phyloP scores from a whole-genome alignment of 352 stramenopile species.

The Phytophthora palmivora region DNA sequence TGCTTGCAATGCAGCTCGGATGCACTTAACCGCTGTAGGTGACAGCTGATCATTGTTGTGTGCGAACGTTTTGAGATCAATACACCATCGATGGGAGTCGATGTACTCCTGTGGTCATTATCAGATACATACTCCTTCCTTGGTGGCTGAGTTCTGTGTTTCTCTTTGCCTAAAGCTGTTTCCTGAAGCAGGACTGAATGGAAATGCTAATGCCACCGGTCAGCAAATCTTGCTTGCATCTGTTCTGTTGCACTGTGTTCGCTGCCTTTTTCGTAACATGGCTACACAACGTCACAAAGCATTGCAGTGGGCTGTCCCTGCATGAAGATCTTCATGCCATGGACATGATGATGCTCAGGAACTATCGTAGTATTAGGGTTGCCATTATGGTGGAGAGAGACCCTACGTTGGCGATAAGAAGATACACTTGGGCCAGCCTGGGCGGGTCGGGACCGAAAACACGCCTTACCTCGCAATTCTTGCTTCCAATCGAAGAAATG shows the following conservation, averaged over 20 bases:
- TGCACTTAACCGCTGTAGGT: not conserved
- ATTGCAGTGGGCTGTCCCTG: not conserved
- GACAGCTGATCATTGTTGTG: constrained; percentile 10
- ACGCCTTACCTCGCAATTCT: constrained; percentile 2
- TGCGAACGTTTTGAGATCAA: constrained; percentile 29
- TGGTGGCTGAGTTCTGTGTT: constrained; percentile 6
- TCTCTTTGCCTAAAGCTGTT: too few relatives aligned
- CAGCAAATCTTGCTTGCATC: too few relatives aligned
- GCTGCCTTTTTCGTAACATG: constrained; percentile 26
- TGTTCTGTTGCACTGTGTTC: constrained; percentile 17
- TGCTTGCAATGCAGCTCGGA: not conserved
- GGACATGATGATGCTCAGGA: constrained; percentile 23
- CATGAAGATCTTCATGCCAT: not conserved
- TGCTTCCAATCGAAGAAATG: constrained; percentile 16
- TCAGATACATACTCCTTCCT: too few relatives aligned
- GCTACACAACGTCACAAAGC: constrained; percentile 26
- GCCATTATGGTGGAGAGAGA: constrained; percentile 37
- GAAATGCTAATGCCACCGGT: too few relatives aligned
- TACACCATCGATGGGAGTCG: constrained; percentile 16
- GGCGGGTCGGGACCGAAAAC: constrained; percentile 3
- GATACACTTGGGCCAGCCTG: constrained; percentile 37
- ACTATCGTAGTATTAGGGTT: constrained; percentile 39
- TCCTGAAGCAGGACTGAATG: too few relatives aligned
- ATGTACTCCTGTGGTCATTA: constrained; percentile 13
- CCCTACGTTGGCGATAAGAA: constrained; percentile 41